Evolutionary conservation across 305 asterid species (phyloP).

Genomic region (Fraxinus paxiana): DNA sequence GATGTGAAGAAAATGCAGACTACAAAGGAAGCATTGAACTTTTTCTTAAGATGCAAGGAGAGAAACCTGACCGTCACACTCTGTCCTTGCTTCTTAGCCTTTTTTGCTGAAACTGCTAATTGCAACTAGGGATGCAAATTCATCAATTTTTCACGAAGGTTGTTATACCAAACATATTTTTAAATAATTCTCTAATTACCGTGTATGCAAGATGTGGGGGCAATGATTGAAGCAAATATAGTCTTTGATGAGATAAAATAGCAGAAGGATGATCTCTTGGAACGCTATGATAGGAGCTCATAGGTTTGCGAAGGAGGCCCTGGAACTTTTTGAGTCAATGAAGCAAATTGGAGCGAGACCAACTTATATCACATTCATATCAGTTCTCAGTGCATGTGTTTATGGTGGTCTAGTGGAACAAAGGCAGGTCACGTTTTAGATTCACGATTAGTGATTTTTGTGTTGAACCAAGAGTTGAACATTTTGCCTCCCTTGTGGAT

Average conservation of each 20-base stretch:
- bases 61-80: conserved; percentile 68
- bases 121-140: conserved; percentile 59
- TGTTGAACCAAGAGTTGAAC: conserved; percentile 68
- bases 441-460: conserved; percentile 65
- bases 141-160: conserved; percentile 63
- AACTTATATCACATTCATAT: conserved; percentile 64
- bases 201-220: conserved; percentile 81
- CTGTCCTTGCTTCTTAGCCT: conserved; percentile 69
- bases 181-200: conserved; percentile 75
- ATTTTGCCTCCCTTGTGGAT: conserved; percentile 75
- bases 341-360: conserved; percentile 50
- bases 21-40: conserved; percentile 51
- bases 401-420: conserved; percentile 70
- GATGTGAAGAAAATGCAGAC: conserved; percentile 55
- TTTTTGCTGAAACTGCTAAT: conserved; percentile 52
- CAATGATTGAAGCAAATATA: conserved; percentile 56
- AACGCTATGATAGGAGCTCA: conserved; percentile 57
- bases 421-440: conserved; percentile 49
- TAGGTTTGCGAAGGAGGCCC: conserved; percentile 63
- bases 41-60: conserved; percentile 50
- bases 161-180: conserved; percentile 58
- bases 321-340: conserved; percentile 67
- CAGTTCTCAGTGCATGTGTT: conserved; percentile 79
- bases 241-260: conserved; percentile 53
- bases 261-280: conserved; percentile 75